Evolutionary conservation across 2,329 filamentous ascomycete species (phyloP), one percentile per base, ranked within the genome.

Genomic region (Helminthosporium solani): DNA sequence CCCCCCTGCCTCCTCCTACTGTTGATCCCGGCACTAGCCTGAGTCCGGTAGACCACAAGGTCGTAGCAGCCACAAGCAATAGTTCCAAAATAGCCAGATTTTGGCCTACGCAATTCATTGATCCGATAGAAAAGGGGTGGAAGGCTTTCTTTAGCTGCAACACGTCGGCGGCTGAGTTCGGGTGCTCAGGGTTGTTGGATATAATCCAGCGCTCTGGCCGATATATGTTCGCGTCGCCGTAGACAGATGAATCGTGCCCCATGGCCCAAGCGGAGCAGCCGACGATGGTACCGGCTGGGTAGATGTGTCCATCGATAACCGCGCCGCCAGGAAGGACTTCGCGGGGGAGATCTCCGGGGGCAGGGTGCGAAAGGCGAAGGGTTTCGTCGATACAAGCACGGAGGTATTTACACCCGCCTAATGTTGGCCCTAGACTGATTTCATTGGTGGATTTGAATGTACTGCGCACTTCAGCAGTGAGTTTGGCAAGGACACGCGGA

Each of bases 211-310:
- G 44, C 30, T 50, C 50, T 2, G 50, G 50, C 11, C 44, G 47
- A 25, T 33, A 51, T 5, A 31, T 34, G 18, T 44, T 25, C 6
- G 28, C 41, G 34, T 54, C 48, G 4, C 44, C 47, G 40, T 49
- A 54, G 3, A 50, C 21, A 14, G 21, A 9, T 28, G 46, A 36
- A 35, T 47, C 28, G 28, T 47, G 45, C 12, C 47, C 51, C 46
- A 48, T 44, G 12, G 21, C 20, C 46, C 51, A 60, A 15, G 30
- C 31, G 15, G 55, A 28, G 16, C 47, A 47, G 11, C 51, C 52
- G 6, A 60, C 49, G 12, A 44, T 33, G 7, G 46, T 51, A 16
- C 55, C 55, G 9, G 35, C 46, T 12, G 58, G 55, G 23, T 49
- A 48, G 12, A 37, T 14, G 2, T 43, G 11, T 3, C 49, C 52